Evolutionary conservation across 2,329 filamentous ascomycete species (phyloP), one percentile per base, ranked within the genome.

Genomic region (Pezicula radicicola): DNA sequence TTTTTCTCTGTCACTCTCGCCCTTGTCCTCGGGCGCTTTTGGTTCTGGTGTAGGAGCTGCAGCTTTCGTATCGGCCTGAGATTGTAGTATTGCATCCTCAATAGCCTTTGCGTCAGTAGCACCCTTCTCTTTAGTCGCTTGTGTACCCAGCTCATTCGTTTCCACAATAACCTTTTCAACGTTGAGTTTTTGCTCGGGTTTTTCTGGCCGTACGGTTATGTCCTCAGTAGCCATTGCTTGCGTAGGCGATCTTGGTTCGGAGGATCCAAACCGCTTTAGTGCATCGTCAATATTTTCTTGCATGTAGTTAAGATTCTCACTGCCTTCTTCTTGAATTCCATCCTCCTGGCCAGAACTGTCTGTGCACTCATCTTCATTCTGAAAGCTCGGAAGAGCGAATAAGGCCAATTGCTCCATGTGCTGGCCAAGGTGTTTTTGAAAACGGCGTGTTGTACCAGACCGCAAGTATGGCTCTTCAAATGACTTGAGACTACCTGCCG

Each of bases 141-240:
- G 18, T 8, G 33, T 15, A 30, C 2, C 19, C 28, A 30, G 28
- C 28, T 30, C 19, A 3, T 19, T 19, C 19, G 3, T 3, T 10
- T 30, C 75, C 3, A 73, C 68, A 59, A 73, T 75, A 13, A 64
- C 66, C 52, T 70, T 70, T 3, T 66, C 67, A 42, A 55, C 49
- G 67, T 66, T 51, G 54, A 60, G 52, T 58, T 73, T 66, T 37
- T 70, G 70, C 46, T 71, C 28, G 12, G 30, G 12, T 87, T 75
- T 54, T 79, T 76, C 43, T 13, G n/a, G 18, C 25, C 74, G 71
- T 74, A 6, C 40, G 2, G 13, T 4, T 6, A 16, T 42, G 9
- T 42, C 40, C 18, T 15, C 40, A 25, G 25, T 25, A 25, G 25
- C 25, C 25, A 25, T 25, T 25, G 25, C 25, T 25, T 25, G 25